These are phyloP conservation scores for Paratinospora sagittata DNA, from an alignment of 164 flowering plant genomes.

Conservation along the genomic window DNA sequence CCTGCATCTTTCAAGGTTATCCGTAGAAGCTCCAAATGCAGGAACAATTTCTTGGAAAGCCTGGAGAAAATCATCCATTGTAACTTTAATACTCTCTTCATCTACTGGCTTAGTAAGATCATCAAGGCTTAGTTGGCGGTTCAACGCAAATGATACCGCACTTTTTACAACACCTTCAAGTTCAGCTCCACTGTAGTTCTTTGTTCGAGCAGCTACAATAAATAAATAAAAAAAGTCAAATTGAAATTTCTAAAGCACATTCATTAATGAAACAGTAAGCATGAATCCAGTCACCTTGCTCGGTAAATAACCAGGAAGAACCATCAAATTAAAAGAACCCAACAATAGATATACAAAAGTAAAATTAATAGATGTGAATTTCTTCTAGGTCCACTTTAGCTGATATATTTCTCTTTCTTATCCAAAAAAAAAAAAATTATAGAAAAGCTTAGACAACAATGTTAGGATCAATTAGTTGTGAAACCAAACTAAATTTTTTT, in stretches of 20 bases:
- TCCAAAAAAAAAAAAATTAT: too few relatives aligned
- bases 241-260: neutral
- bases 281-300: too few relatives aligned
- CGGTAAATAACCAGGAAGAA: too few relatives aligned
- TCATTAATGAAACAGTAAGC: too few relatives aligned
- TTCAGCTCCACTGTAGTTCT: constrained; percentile 97
- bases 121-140: constrained; percentile 78
- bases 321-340: neutral
- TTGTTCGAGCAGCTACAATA: constrained; percentile 86
- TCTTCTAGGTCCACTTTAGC: too few relatives aligned
- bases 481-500: too few relatives aligned
- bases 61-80: constrained; percentile 74
- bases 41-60: constrained; percentile 79
- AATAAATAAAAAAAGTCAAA: constrained; percentile 7
- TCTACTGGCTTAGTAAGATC: constrained; percentile 93
- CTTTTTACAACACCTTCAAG: constrained; percentile 99
- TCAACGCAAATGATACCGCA: constrained; percentile 95
- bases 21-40: constrained; percentile 98
- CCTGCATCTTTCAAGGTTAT: too few relatives aligned
- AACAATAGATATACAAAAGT: neutral
- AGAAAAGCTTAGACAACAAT: too few relatives aligned
- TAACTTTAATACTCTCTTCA: too few relatives aligned
- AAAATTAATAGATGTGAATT: neutral
- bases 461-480: too few relatives aligned
- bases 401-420: too few relatives aligned